Percentiles rank a stretch among this genome's conserved stretches.
phyloP scores from a whole-genome alignment of 306 rosid species.

The Hippophae tibetana region DNA sequence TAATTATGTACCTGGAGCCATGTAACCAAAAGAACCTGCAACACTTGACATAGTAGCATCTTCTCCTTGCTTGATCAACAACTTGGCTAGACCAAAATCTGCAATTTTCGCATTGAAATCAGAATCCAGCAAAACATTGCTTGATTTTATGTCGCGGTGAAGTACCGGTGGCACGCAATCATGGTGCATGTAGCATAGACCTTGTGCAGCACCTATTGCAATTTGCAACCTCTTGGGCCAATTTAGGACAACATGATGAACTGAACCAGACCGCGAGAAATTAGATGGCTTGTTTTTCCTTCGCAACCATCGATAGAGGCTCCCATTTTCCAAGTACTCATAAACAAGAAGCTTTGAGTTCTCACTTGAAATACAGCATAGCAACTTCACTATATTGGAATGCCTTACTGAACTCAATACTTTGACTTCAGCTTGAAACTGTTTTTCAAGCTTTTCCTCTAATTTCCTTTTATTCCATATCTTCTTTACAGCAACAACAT shows the following conservation, averaged over 20 bases:
- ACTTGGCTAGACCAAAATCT: constrained; percentile 77
- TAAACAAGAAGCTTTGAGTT: background rate
- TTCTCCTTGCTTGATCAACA: constrained; percentile 59
- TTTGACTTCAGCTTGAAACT: constrained; percentile 63
- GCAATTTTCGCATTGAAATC: constrained; percentile 71
- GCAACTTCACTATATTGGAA: constrained; percentile 31
- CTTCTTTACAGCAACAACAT: constrained; percentile 57
- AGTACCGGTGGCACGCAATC: constrained; percentile 53
- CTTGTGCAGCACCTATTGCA: constrained; percentile 65
- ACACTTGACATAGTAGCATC: constrained; percentile 62
- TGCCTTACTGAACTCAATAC: constrained; percentile 64
- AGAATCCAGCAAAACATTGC: constrained; percentile 69
- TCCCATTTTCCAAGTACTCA: background rate
- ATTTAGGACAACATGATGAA: constrained; percentile 4
- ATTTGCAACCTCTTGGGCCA: constrained; percentile 67
- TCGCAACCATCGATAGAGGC: background rate
- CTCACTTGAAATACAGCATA: background rate
- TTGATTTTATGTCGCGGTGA: constrained; percentile 72
- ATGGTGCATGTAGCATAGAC: constrained; percentile 83
- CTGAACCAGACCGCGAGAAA: constrained; percentile 14
- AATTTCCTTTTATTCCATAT: constrained; percentile 42
- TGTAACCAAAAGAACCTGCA: constrained; percentile 84
- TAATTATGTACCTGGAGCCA: constrained; percentile 73
- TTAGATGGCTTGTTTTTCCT: background rate
- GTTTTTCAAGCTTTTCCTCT: constrained; percentile 52